Evolutionary conservation across 345 rosid genomes (phyloP).

Genomic region (Lepidium africanum): DNA sequence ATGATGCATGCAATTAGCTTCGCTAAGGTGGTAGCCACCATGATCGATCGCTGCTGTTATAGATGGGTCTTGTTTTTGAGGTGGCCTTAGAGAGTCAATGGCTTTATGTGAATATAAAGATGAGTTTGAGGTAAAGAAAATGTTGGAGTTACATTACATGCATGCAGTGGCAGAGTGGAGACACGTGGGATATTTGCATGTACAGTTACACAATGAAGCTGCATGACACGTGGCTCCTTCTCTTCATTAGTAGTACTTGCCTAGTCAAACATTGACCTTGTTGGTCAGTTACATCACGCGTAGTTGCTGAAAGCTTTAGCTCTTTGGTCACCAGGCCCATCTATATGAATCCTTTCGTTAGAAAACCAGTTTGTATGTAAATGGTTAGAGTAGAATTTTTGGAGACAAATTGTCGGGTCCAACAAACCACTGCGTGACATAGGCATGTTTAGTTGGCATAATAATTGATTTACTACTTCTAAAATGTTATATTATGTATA

Average conservation of each 20-base stretch:
- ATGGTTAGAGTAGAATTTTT: not conserved
- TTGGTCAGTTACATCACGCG: not conserved
- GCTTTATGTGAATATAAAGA: not conserved
- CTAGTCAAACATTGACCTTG: not conserved
- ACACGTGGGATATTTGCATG: constrained; percentile 31
- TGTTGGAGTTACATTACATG: constrained; percentile 17
- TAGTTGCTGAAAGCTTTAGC: not conserved
- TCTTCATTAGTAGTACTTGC: not conserved
- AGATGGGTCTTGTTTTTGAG: not conserved
- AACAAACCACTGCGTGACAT: not conserved
- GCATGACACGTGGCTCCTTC: constrained; percentile 11
- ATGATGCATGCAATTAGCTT: constrained; percentile 14
- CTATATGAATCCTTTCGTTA: no score
- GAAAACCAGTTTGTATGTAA: no score
- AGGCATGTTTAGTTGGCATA: no score
- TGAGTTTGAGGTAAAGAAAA: not conserved
- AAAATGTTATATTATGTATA: no score
- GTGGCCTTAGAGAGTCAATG: not conserved
- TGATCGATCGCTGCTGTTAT: not conserved
- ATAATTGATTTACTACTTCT: no score
- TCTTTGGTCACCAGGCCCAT: not conserved
- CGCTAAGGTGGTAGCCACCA: constrained; percentile 23
- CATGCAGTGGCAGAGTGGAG: constrained; percentile 4
- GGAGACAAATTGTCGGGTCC: not conserved
- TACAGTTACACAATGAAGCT: not conserved